Evolutionary conservation across 768 basidiomycete species (phyloP).

Genomic region (Trametes punicea): DNA sequence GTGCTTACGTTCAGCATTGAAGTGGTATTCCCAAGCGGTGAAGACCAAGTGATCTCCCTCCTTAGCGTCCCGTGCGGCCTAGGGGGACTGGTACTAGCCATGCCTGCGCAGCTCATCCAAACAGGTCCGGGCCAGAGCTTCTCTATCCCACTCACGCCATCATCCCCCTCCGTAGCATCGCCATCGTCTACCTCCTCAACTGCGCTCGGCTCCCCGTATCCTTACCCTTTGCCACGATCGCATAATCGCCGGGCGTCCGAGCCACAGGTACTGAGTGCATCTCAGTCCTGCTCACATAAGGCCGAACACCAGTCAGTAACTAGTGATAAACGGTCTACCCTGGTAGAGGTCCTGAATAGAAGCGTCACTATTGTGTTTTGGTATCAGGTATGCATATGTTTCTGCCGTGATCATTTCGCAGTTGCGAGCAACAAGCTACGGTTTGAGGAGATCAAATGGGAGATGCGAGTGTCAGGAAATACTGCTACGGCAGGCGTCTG

Average conservation of each 20-base stretch:
- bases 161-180: neutral
- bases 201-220: neutral
- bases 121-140: conserved; percentile 3
- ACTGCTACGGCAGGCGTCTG: too few species aligned
- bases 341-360: conserved; percentile 41
- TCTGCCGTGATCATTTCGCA: neutral
- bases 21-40: too few species aligned
- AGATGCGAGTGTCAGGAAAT: too few species aligned
- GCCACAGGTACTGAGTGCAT: too few species aligned
- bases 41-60: too few species aligned
- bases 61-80: too few species aligned
- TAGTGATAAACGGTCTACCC: conserved; percentile 10
- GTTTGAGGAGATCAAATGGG: too few species aligned
- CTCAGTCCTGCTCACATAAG: too few species aligned
- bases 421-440: neutral
- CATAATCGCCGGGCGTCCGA: neutral
- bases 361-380: conserved; percentile 66
- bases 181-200: neutral
- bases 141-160: neutral
- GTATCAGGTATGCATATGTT: conserved; percentile 49
- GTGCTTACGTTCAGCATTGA: too few species aligned
- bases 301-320: neutral
- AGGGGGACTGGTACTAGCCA: neutral
- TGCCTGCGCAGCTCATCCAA: neutral
- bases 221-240: neutral